phyloP scores from a whole-genome alignment of 164 flowering plant species.

The Tetracentron sinense region DNA sequence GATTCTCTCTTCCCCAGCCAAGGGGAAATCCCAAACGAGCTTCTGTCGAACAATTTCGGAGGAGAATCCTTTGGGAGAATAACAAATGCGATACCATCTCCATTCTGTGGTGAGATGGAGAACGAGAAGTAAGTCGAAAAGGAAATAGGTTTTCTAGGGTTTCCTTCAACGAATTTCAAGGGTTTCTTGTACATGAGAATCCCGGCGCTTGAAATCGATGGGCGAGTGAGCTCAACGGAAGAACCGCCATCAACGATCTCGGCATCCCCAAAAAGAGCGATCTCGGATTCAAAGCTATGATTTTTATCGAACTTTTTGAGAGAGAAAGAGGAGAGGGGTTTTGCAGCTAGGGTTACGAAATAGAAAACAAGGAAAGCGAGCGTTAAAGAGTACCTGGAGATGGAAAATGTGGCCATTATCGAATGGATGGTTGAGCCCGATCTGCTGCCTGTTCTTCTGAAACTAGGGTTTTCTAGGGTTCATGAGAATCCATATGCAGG shows the following conservation, averaged over 20 bases:
- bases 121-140: slow-evolving; percentile 68
- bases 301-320: slow-evolving; percentile 39
- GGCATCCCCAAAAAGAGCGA: slow-evolving; percentile 67
- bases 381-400: no score
- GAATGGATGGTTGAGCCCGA: no score
- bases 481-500: background rate
- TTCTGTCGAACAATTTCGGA: slow-evolving; percentile 16
- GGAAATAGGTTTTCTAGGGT: slow-evolving; percentile 40
- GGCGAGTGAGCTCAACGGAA: slow-evolving; percentile 40
- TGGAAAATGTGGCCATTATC: no score
- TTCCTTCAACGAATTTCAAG: slow-evolving; percentile 45
- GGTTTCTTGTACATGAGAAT: slow-evolving; percentile 46
- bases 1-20: slow-evolving; percentile 23
- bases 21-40: slow-evolving; percentile 38
- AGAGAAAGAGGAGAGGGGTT: slow-evolving; percentile 40
- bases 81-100: slow-evolving; percentile 57
- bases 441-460: slow-evolving; percentile 1
- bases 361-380: slow-evolving; percentile 21
- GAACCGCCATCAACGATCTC: slow-evolving; percentile 39
- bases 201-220: slow-evolving; percentile 43
- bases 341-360: slow-evolving; percentile 30
- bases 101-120: slow-evolving; percentile 48
- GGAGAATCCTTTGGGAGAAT: slow-evolving; percentile 40
- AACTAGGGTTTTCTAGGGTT: background rate
- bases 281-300: slow-evolving; percentile 34